Evolutionary conservation across 371 early-diverging fungal genomes (phyloP).

Genomic region (Amoeboradix gromovi): DNA sequence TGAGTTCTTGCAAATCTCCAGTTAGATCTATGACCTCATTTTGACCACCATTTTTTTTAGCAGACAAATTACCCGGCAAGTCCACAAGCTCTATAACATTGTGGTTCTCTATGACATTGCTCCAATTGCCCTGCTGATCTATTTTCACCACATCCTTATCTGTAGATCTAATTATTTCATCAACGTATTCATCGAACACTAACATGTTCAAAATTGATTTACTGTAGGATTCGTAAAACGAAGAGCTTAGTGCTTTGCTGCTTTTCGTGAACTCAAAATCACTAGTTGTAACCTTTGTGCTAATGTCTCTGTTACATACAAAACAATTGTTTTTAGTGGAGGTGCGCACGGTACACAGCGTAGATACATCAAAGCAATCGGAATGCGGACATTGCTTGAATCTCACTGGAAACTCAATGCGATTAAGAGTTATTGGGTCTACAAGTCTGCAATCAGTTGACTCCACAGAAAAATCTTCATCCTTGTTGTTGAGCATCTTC

Average conservation of each 20-base stretch:
- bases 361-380: neutral
- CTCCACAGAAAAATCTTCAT: neutral
- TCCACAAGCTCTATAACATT: neutral
- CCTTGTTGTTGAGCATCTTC: neutral
- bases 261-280: neutral
- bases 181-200: neutral
- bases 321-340: neutral
- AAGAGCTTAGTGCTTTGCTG: neutral
- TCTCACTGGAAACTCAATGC: neutral
- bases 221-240: neutral
- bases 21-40: neutral
- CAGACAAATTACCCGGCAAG: neutral
- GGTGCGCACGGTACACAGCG: neutral
- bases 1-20: neutral
- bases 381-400: neutral
- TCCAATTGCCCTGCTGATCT: neutral
- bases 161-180: neutral
- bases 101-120: neutral
- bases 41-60: neutral
- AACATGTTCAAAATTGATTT: neutral
- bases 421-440: neutral
- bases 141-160: neutral
- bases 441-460: neutral
- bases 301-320: neutral
- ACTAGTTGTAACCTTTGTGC: neutral